Percentiles rank a stretch among this genome's conserved stretches.
Evolutionary conservation across 2,329 filamentous ascomycete species (phyloP).

Genomic region (Taxawa tesnikishii): DNA sequence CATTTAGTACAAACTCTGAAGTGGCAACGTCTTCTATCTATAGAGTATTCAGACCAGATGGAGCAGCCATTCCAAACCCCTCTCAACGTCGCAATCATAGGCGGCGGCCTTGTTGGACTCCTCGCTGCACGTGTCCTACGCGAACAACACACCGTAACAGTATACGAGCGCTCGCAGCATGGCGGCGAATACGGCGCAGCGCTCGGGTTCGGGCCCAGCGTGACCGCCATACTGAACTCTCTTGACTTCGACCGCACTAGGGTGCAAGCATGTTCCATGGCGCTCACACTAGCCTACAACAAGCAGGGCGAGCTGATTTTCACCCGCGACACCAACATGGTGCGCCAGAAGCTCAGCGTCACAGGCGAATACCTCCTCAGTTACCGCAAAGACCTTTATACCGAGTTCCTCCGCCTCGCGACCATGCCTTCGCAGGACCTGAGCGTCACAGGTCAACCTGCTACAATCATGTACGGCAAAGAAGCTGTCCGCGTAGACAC

Average conservation of each 20-base stretch:
- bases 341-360: too few relatives aligned
- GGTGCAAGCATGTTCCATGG: too few relatives aligned
- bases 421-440: neutral
- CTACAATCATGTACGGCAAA: neutral
- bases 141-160: conserved; percentile 4
- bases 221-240: neutral
- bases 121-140: conserved; percentile 3
- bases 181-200: conserved; percentile 2
- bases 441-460: neutral
- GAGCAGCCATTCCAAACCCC: too few relatives aligned
- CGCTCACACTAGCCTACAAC: too few relatives aligned
- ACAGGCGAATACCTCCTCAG: neutral
- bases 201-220: conserved; percentile 4
- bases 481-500: neutral
- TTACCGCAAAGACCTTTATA: neutral
- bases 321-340: too few relatives aligned
- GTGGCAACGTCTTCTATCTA: too few relatives aligned
- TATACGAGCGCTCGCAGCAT: conserved; percentile 1
- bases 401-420: conserved; percentile 1
- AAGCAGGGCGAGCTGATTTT: too few relatives aligned
- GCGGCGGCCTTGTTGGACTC: conserved; percentile 5
- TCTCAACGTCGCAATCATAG: conserved; percentile 5
- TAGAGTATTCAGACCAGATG: too few relatives aligned
- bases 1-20: too few relatives aligned
- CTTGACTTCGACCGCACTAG: too few relatives aligned